A percentile compares a stretch with the other conserved stretches of the same genome.
phyloP scores from a whole-genome alignment of 495 filamentous ascomycete species.

The Podospora conica region DNA sequence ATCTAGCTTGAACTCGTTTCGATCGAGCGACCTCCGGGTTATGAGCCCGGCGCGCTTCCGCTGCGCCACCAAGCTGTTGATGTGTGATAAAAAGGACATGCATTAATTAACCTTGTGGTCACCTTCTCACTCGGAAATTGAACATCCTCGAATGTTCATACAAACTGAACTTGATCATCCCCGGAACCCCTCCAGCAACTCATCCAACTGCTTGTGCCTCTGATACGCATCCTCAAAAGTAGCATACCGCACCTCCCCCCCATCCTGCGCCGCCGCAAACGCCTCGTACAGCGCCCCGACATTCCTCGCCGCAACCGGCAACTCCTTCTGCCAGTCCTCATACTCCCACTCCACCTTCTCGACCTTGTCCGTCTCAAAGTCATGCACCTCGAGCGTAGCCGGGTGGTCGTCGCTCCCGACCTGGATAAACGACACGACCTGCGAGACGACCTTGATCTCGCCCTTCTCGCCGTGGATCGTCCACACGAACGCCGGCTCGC shows the following conservation, averaged over 20 bases:
- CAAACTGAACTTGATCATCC: too few relatives aligned
- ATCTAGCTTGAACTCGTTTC: not conserved
- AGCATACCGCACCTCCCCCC: conserved; percentile 16
- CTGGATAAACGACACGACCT: conserved; percentile 29
- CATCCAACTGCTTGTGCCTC: conserved; percentile 36
- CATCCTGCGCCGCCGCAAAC: conserved; percentile 28
- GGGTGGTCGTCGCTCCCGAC: conserved; percentile 27
- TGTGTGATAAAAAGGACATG: not conserved
- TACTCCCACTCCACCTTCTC: conserved; percentile 39
- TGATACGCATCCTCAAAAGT: conserved; percentile 39
- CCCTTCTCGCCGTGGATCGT: conserved; percentile 50
- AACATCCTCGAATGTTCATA: too few relatives aligned
- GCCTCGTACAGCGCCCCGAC: conserved; percentile 47
- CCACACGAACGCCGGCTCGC: conserved; percentile 46
- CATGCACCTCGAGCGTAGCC: conserved; percentile 39
- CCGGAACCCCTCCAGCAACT: conserved; percentile 5
- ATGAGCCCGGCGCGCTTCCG: not conserved
- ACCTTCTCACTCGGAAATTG: too few relatives aligned
- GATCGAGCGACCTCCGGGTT: not conserved
- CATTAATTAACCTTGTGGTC: not conserved
- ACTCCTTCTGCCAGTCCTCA: conserved; percentile 35
- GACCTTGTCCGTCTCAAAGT: conserved; percentile 36
- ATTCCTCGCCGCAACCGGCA: conserved; percentile 33
- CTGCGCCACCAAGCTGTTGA: not conserved
- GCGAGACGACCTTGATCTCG: conserved; percentile 44